Conservation (phyloP, 805 yeast species). For the Myxozyma sirexii region DNA sequence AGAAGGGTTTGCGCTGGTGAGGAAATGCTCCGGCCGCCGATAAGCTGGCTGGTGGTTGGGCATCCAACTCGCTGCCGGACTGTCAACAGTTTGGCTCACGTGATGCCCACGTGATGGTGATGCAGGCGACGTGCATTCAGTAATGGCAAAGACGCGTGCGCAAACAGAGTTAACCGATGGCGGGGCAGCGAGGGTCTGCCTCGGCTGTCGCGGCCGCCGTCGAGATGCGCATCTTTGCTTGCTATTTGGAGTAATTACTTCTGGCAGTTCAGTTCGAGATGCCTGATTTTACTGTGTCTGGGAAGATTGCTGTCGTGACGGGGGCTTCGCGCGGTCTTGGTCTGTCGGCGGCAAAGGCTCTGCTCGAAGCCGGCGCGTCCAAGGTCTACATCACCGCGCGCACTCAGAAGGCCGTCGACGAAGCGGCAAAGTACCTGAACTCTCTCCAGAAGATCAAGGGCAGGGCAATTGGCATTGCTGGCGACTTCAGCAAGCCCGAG, state of each 20-base stretch:
- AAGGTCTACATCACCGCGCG: conserved; percentile 66
- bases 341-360: conserved; percentile 64
- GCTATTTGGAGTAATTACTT: too few species aligned
- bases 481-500: conserved; percentile 53
- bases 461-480: conserved; percentile 52
- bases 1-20: neutral
- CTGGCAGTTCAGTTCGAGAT: neutral
- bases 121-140: neutral
- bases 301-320: conserved; percentile 29
- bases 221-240: too few species aligned
- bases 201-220: too few species aligned
- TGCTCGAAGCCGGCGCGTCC: conserved; percentile 63
- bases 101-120: neutral
- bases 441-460: conserved; percentile 37
- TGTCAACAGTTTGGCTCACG: neutral
- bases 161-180: too few species aligned
- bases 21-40: neutral
- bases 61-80: neutral
- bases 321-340: conserved; percentile 67
- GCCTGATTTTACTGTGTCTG: conserved; percentile 21
- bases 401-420: conserved; percentile 61
- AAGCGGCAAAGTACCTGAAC: conserved; percentile 50
- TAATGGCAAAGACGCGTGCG: neutral
- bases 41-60: neutral
- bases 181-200: neutral